Conservation (phyloP, 768 basidiomycete species). For the Lanmaoa rubissima region DNA sequence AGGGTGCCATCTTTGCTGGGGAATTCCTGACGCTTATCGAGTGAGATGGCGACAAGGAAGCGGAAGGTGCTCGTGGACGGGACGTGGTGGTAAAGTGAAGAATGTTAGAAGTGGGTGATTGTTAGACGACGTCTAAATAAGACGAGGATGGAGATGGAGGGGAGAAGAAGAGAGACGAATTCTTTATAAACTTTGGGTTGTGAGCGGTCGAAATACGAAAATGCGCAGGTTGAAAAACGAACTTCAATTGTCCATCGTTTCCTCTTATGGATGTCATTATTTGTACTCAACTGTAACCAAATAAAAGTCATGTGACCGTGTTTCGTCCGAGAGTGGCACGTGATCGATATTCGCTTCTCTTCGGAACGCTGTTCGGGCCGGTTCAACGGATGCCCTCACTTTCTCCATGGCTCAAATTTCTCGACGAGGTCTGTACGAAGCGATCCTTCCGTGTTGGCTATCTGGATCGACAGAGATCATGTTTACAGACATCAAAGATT, state of each 20-base stretch:
- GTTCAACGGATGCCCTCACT: constrained; percentile 3
- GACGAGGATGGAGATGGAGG: constrained; percentile 17
- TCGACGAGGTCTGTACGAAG: constrained; percentile 30
- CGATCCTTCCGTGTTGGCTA: background rate
- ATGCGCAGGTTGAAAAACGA: constrained; percentile 30
- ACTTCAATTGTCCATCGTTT: constrained; percentile 27
- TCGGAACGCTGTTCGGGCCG: background rate
- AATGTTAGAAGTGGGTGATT: background rate
- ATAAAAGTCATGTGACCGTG: constrained; percentile 32
- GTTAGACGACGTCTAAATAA: constrained; percentile 16
- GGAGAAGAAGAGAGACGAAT: constrained; percentile 10
- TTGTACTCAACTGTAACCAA: constrained; percentile 30
- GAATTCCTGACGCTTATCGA: constrained; percentile 55
- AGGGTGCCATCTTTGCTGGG: constrained; percentile 71
- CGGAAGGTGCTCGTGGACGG: constrained; percentile 56
- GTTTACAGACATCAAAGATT: constrained; percentile 54
- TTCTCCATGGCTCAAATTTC: constrained; percentile 29
- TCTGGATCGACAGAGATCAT: constrained; percentile 4
- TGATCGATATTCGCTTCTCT: background rate
- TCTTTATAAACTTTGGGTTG: constrained; percentile 6
- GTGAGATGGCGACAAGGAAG: constrained; percentile 75
- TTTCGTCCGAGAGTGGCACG: constrained; percentile 21
- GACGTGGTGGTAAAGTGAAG: constrained; percentile 55
- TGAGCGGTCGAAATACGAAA: constrained; percentile 1
- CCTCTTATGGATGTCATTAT: constrained; percentile 24